Evolutionary conservation across 208 protist species (phyloP), one percentile per base, ranked within the genome.

Genomic region (Endotrypanum monterogeii): DNA sequence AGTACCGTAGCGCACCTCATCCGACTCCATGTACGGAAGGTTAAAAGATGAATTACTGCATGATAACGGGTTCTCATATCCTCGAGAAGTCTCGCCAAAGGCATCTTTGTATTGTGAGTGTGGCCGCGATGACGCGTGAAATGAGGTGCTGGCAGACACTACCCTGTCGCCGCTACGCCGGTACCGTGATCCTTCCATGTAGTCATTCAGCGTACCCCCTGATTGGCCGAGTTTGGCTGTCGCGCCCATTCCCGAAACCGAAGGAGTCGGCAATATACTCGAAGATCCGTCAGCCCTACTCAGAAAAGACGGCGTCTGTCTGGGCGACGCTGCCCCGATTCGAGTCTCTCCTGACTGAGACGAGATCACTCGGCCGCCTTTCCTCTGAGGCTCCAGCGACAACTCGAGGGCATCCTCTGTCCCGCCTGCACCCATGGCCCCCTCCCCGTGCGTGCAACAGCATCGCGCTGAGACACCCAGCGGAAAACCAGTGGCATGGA

Each of bases 371-470:
- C 3, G 0, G 5, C 20, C 39, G 16, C 37, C 44, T 35, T 52
- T 2, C 4, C 25, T 6, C 44, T 6, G 14, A 5, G 11, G 11
- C 41, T 5, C 11, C 62, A 35, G 62, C 44, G 62, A 39, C 46
- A 20, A 9, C 28, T 7, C 30, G 30, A 7, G 6, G 5, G 18
- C 30, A 30, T 57, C 66, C 66, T 44, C 66, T 57, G 50, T 52
- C 39, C 14, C 39, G 6, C 11, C 0, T 25, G 25, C n/a, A 6
- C 35, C 62, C 48, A 44, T 18, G 25, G 25, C 32, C 11, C 12
- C 9, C 5, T 7, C 50, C 35, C 16, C 0, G 68, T 63, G 55
- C 12, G 68, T 63, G 68, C 68, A 73, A 37, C 67, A 72, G 14
- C 55, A n/a, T 35, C 39, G 68, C 52, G 9, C 41, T 16, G 28